A percentile compares a stretch with the other conserved stretches of the same genome.
Conservation (phyloP, 352 stramenopile genomes). For the Phytophthora vignae region DNA sequence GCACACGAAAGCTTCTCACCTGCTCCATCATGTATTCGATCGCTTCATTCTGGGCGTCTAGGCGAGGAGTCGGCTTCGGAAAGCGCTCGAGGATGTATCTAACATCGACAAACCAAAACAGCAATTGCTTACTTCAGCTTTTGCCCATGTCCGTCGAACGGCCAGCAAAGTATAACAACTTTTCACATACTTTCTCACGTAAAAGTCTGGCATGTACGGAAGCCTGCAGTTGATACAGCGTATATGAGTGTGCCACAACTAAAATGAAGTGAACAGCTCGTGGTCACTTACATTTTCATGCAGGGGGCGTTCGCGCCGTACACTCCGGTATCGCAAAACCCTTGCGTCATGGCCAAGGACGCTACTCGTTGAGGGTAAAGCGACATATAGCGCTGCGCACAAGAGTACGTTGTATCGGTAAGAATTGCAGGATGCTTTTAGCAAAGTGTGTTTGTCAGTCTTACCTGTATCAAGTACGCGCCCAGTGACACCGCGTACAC, state of each 20-base stretch:
- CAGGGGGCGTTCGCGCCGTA: constrained; percentile 57
- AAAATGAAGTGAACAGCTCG: neutral
- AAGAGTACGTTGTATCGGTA: neutral
- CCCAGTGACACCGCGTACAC: constrained; percentile 78
- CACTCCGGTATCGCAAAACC: constrained; percentile 61
- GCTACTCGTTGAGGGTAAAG: constrained; percentile 66
- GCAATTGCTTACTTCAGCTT: neutral
- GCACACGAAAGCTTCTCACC: constrained; percentile 28
- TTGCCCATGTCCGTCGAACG: neutral
- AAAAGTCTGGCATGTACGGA: constrained; percentile 75
- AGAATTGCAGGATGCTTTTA: too few species aligned
- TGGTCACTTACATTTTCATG: constrained; percentile 56
- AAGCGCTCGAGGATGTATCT: constrained; percentile 70
- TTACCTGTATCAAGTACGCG: constrained; percentile 75
- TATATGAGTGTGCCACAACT: neutral
- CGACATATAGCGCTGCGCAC: constrained; percentile 56
- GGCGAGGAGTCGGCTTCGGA: constrained; percentile 41
- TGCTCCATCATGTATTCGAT: constrained; percentile 79
- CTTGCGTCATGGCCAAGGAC: constrained; percentile 72
- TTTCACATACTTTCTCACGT: constrained; percentile 64
- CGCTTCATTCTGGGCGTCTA: constrained; percentile 41
- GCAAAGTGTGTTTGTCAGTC: neutral
- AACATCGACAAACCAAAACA: constrained; percentile 1
- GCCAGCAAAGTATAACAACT: neutral
- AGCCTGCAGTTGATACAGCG: constrained; percentile 41